These are phyloP conservation scores for Gossypium arboreum DNA, from an alignment of 345 rosid genomes.

Conservation along the genomic window DNA sequence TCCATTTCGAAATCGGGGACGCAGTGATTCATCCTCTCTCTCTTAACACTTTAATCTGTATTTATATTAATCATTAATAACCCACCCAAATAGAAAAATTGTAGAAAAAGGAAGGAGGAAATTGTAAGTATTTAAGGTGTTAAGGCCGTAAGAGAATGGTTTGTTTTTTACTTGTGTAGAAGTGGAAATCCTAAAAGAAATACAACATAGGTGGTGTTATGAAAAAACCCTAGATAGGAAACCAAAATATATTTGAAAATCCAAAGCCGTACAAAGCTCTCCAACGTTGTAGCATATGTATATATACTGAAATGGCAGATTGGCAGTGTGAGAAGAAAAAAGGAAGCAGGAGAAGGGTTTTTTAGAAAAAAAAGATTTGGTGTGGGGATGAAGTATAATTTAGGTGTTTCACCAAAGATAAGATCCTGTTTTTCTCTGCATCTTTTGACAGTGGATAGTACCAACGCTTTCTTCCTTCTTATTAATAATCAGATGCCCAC, in stretches of 20 bases:
- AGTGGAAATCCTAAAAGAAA: not conserved
- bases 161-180: not conserved
- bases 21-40: slow-evolving; percentile 49
- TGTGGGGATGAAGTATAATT: not conserved
- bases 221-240: not conserved
- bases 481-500: not conserved
- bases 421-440: slow-evolving; percentile 11
- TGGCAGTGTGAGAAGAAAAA: not conserved
- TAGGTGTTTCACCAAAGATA: not conserved
- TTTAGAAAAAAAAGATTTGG: slow-evolving; percentile 13
- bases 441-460: slow-evolving; percentile 24
- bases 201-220: not conserved
- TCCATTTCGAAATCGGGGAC: slow-evolving; percentile 75
- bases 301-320: not conserved
- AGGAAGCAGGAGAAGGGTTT: not conserved
- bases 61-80: not conserved
- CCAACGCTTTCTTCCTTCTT: not conserved
- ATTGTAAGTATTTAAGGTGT: not conserved
- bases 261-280: not conserved
- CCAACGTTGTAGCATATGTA: not conserved
- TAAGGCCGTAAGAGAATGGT: not conserved
- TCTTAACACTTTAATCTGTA: not conserved
- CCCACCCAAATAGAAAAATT: not conserved
- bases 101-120: not conserved
- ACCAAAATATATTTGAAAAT: not conserved